phyloP scores from a whole-genome alignment of 2,329 filamentous ascomycete genomes.

The Fusarium miscanthi region DNA sequence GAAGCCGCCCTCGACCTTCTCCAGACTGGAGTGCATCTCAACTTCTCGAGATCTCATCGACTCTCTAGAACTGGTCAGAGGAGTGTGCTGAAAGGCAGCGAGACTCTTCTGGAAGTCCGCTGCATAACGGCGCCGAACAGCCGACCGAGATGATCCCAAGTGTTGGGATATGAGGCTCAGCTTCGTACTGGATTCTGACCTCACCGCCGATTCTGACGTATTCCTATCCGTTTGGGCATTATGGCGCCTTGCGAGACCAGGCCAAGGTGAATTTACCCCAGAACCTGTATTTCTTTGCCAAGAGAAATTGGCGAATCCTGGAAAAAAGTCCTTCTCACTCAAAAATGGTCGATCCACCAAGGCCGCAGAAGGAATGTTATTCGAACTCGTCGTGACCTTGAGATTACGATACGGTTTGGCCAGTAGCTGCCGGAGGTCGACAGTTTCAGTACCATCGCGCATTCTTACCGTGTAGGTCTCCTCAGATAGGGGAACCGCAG shows the following conservation, averaged over 20 bases:
- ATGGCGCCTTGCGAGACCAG: not conserved
- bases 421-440: constrained; percentile 33
- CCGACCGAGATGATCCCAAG: constrained; percentile 28
- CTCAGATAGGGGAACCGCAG: constrained; percentile 20
- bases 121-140: constrained; percentile 35
- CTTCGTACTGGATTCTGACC: constrained; percentile 2
- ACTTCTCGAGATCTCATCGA: constrained; percentile 3
- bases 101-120: constrained; percentile 36
- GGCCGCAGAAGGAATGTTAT: not conserved
- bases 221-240: not conserved
- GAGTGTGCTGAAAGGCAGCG: constrained; percentile 29
- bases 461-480: constrained; percentile 28
- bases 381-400: not conserved
- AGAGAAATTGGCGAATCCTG: not conserved
- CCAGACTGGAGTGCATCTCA: constrained; percentile 2
- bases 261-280: not conserved
- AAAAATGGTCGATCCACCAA: constrained; percentile 18
- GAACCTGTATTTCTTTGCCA: constrained; percentile 4
- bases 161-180: constrained; percentile 19
- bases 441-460: constrained; percentile 31
- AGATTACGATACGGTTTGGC: constrained; percentile 25
- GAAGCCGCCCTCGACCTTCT: constrained; percentile 17
- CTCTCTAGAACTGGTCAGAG: not conserved
- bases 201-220: constrained; percentile 3
- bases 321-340: constrained; percentile 9